Evolutionary conservation across 345 rosid genomes (phyloP).

Genomic region (Brassica nigra): DNA sequence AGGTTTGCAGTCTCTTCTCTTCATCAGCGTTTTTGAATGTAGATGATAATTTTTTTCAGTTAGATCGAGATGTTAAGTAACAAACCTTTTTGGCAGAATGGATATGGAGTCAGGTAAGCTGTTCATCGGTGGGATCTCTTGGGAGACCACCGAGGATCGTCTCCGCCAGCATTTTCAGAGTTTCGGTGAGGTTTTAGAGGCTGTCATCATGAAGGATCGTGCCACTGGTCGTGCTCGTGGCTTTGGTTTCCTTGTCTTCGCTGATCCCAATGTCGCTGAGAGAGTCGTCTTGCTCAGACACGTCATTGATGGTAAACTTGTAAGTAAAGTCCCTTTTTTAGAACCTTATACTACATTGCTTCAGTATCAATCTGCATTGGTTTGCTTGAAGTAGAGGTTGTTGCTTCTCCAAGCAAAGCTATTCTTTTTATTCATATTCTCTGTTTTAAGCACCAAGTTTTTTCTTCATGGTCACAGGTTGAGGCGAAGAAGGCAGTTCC

Average conservation of each 20-base stretch:
- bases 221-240: slow-evolving; percentile 96
- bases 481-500: slow-evolving; percentile 99
- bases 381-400: slow-evolving; percentile 6
- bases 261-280: slow-evolving; percentile 79
- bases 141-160: slow-evolving; percentile 93
- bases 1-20: slow-evolving; percentile 30
- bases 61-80: slow-evolving; percentile 4
- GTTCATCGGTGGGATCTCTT: slow-evolving; percentile 90
- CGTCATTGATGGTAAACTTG: slow-evolving; percentile 80
- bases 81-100: slow-evolving; percentile 31
- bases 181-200: slow-evolving; percentile 82
- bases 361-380: slow-evolving; percentile 4
- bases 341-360: neutral
- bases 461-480: slow-evolving; percentile 57
- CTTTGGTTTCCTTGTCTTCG: slow-evolving; percentile 85
- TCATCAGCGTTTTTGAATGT: too few relatives aligned
- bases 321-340: slow-evolving; percentile 36
- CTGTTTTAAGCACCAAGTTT: too few relatives aligned
- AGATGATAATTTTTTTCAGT: neutral
- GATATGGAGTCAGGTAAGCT: slow-evolving; percentile 88
- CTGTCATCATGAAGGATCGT: slow-evolving; percentile 93
- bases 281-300: slow-evolving; percentile 77
- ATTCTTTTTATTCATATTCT: slow-evolving; percentile 19
- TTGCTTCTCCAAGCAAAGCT: slow-evolving; percentile 30
- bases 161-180: slow-evolving; percentile 75